phyloP scores from a whole-genome alignment of 352 stramenopile species.

The Thalassiosira hispida region DNA sequence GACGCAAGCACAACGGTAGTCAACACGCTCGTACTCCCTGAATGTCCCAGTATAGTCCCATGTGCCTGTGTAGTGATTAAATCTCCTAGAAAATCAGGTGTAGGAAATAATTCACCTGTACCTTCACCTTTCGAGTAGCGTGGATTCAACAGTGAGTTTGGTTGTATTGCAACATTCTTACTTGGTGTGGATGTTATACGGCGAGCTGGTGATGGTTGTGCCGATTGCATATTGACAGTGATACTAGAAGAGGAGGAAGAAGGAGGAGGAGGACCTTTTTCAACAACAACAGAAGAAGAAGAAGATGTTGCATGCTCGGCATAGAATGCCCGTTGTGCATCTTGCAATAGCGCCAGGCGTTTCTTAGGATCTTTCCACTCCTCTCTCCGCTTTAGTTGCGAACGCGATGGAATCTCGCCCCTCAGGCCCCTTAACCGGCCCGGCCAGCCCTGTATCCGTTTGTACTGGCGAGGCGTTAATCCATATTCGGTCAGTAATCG shows the following conservation, averaged over 20 bases:
- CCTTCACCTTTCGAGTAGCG: neutral
- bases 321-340: neutral
- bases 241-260: no score
- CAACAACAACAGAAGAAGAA: no score
- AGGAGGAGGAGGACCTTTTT: neutral
- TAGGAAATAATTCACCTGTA: neutral
- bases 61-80: conserved; percentile 37
- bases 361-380: neutral
- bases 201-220: no score
- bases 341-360: neutral
- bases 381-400: neutral
- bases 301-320: neutral
- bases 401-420: no score
- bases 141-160: no score
- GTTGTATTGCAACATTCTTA: no score
- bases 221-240: no score
- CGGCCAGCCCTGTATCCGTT: no score
- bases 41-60: conserved; percentile 34
- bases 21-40: conserved; percentile 33
- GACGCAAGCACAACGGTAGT: conserved; percentile 26
- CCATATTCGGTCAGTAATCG: conserved; percentile 3
- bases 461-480: neutral
- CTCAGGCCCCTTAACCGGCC: no score
- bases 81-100: conserved; percentile 23
- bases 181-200: no score